phyloP scores from a whole-genome alignment of 768 basidiomycete species.

The Omphalotus guepiniiformis region DNA sequence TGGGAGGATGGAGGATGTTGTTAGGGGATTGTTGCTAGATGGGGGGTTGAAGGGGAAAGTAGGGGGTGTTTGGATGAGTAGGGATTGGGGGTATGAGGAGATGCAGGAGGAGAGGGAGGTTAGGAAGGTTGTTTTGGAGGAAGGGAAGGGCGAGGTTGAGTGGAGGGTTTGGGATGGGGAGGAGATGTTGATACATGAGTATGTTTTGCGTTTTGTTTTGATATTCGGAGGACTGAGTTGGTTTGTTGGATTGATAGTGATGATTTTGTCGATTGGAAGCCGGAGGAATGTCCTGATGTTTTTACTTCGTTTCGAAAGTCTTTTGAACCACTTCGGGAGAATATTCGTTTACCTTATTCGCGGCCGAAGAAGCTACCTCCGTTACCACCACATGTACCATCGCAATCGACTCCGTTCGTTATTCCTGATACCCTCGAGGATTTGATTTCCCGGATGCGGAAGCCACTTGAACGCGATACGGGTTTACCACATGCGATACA shows the following conservation, averaged over 20 bases:
- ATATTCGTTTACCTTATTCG: slow-evolving; percentile 24
- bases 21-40: slow-evolving; percentile 7
- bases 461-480: neutral
- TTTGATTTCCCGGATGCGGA: neutral
- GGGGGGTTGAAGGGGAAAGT: slow-evolving; percentile 18
- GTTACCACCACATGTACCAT: slow-evolving; percentile 6
- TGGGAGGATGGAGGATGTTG: slow-evolving; percentile 30
- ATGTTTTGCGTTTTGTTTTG: slow-evolving; percentile 16
- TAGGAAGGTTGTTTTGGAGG: slow-evolving; percentile 6
- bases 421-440: neutral
- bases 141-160: slow-evolving; percentile 2
- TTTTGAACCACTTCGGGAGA: slow-evolving; percentile 30
- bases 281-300: slow-evolving; percentile 27
- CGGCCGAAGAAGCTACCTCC: slow-evolving; percentile 8
- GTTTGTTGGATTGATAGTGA: slow-evolving; percentile 17
- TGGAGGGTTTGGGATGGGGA: slow-evolving; percentile 14
- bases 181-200: slow-evolving; percentile 20
- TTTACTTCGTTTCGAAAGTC: slow-evolving; percentile 37
- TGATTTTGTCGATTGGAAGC: slow-evolving; percentile 5
- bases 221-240: slow-evolving; percentile 19
- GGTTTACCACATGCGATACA: neutral
- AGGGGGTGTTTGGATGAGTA: slow-evolving; percentile 18
- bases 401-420: slow-evolving; percentile 4
- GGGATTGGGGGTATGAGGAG: slow-evolving; percentile 26
- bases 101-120: slow-evolving; percentile 26